Base-by-base conservation (phyloP, 2,329 filamentous ascomycete species). In the Neodidymelliopsis sp. region DNA sequence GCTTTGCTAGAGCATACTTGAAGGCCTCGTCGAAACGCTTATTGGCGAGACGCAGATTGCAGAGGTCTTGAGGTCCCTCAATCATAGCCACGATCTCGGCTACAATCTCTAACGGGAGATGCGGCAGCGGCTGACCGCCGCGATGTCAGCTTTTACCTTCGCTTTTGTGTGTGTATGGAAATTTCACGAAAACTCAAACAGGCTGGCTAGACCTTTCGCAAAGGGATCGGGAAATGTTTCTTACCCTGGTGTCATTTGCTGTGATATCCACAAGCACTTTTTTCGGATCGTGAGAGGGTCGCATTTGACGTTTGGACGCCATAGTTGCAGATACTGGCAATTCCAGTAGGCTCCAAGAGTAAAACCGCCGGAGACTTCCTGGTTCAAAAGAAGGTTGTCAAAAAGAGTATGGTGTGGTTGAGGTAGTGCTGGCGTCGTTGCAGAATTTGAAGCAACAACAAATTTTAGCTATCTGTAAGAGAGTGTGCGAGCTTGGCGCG, bases 401-500 rank as follows among this genome's bases (percentile, higher is more conserved):
- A 49, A 36, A 33, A 18, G 36, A 24, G 36, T 22, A 36, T 28
- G 48, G 39, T 33, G n/a, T n/a, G 11, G 27, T 4, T n/a, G 27
- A 29, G 11, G 5, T 29, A 27, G 38, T 29, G 9, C 37, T 18
- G 20, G 37, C 25, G 29, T 42, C 12, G 29, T 13, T 13, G 34
- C 1, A 13, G 29, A 23, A 31, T 4, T 46, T 19, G 19, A 51
- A 25, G 41, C 37, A 31, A 45, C 29, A n/a, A 5, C 28, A 22
- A 28, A 10, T 41, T 35, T 35, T 10, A 6, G 23, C 15, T 27
- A 2, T 4, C 15, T 33, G 34, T n/a, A 35, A 44, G 31, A 34
- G 40, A 50, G 35, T 25, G 40, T 40, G 30, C 25, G 35, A 42
- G 35, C 41, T 51, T 45, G 36, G 48, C 48, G 25, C 19, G 9